A percentile compares a stretch with the other conserved stretches of the same genome.
Conservation (phyloP, 345 rosid genomes). For the Salix exigua region DNA sequence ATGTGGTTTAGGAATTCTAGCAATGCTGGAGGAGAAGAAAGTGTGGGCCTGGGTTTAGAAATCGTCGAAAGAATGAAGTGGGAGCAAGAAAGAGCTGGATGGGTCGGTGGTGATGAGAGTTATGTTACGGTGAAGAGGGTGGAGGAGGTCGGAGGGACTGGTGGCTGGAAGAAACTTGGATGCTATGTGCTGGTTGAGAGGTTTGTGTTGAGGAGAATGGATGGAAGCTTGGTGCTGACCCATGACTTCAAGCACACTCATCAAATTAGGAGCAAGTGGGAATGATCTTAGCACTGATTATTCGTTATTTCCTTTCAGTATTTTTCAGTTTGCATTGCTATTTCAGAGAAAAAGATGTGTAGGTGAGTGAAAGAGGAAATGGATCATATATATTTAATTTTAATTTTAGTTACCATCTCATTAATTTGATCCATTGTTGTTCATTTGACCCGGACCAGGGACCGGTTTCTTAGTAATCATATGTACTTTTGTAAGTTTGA, state of each 20-base stretch:
- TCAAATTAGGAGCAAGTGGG: conserved; percentile 4
- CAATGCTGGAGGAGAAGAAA: background rate
- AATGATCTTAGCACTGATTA: background rate
- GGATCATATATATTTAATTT: too few species aligned
- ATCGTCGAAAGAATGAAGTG: conserved; percentile 19
- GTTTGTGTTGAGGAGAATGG: conserved; percentile 12
- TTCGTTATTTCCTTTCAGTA: too few species aligned
- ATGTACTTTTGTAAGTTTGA: too few species aligned
- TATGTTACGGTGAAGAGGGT: background rate
- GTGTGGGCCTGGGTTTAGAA: background rate
- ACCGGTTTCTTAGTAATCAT: too few species aligned
- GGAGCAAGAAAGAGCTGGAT: conserved; percentile 11
- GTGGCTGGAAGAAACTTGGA: conserved; percentile 8
- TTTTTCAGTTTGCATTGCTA: too few species aligned
- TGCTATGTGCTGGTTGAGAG: conserved; percentile 18
- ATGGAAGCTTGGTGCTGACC: conserved; percentile 13
- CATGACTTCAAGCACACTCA: conserved; percentile 13
- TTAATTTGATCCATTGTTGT: too few species aligned
- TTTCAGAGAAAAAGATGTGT: too few species aligned
- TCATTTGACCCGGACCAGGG: too few species aligned
- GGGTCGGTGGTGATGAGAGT: background rate
- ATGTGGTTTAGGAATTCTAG: conserved; percentile 4
- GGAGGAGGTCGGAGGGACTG: conserved; percentile 2
- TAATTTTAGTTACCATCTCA: too few species aligned
- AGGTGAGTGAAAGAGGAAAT: too few species aligned